Conservation (phyloP, 2,329 filamentous ascomycete species). For the Kalaharituber pfeilii region DNA sequence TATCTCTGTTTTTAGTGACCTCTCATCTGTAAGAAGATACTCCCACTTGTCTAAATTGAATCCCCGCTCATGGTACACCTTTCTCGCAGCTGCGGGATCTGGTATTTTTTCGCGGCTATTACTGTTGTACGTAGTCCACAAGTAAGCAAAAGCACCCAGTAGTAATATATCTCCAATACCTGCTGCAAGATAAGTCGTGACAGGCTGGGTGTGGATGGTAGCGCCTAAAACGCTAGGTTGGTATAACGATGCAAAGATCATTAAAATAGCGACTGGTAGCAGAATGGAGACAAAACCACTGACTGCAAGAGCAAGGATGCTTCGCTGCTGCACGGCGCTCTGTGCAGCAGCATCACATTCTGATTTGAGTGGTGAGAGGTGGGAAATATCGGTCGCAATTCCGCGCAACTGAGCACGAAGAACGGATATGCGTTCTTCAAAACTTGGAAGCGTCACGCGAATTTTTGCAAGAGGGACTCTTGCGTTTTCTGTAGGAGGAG, state of each 20-base stretch:
- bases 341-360: constrained; percentile 68
- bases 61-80: constrained; percentile 56
- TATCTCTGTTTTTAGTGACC: constrained; percentile 59
- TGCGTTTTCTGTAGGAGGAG: constrained; percentile 24
- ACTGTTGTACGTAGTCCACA: constrained; percentile 90
- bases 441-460: background rate
- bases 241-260: constrained; percentile 62
- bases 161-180: constrained; percentile 32
- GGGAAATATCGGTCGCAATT: constrained; percentile 48
- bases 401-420: constrained; percentile 59
- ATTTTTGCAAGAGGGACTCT: background rate
- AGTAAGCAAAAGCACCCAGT: constrained; percentile 73
- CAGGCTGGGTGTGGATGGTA: background rate
- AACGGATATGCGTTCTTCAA: constrained; percentile 64
- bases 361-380: constrained; percentile 55
- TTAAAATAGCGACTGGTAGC: constrained; percentile 62
- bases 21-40: constrained; percentile 58
- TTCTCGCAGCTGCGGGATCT: constrained; percentile 69
- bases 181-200: background rate
- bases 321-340: constrained; percentile 48
- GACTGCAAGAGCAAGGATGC: constrained; percentile 41
- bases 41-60: constrained; percentile 69
- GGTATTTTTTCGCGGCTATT: constrained; percentile 61
- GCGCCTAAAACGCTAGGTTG: constrained; percentile 68
- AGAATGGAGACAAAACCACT: constrained; percentile 65